Base-by-base conservation (phyloP, 2,329 filamentous ascomycete species). In the Fusarium chlamydosporum region DNA sequence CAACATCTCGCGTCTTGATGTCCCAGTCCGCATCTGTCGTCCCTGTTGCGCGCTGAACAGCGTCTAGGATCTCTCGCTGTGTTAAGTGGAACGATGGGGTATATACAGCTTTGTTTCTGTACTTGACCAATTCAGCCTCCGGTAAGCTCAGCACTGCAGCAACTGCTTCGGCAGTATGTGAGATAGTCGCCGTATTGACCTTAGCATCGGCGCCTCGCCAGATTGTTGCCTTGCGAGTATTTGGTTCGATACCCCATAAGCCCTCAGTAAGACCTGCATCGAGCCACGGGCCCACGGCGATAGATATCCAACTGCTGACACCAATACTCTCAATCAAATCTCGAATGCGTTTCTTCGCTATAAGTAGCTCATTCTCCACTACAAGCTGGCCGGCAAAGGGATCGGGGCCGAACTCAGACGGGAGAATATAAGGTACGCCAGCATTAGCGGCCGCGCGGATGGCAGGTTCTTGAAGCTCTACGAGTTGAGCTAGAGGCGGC, bases 271-370 rank as follows among this genome's bases (percentile, higher is more conserved):
- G 41, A 35, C 56, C 56, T 16, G 45, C 46, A 23, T 66, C 61
- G 5, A 58, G 34, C 40, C 55, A 62, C 7, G 58, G 23, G 7
- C 61, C 62, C 4, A 66, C 52, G 2, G 61, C 40, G 16, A 62
- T 38, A 3, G 61, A 66, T 35, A 66, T 42, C 52, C 52, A 66
- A 12, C 65, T 67, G 23, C 61, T 67, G 27, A 58, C 47, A 23
- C 52, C 42, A 12, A 66, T 47, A n/a, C 54, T 42, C 16, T 67
- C 65, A 31, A 58, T 55, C 26, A 57, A 35, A 31, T 55, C 56
- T 11, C 56, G 53, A 16, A 66, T 54, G 23, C 27, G 27, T 20
- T 67, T 58, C 43, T 67, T 67, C 2, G 50, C 48, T 10, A 54
- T n/a, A 2, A 67, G 52, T 1, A 67, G 50, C 18, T 56, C 38